Conservation (phyloP, 768 basidiomycete genomes). For the Boletales sp. region DNA sequence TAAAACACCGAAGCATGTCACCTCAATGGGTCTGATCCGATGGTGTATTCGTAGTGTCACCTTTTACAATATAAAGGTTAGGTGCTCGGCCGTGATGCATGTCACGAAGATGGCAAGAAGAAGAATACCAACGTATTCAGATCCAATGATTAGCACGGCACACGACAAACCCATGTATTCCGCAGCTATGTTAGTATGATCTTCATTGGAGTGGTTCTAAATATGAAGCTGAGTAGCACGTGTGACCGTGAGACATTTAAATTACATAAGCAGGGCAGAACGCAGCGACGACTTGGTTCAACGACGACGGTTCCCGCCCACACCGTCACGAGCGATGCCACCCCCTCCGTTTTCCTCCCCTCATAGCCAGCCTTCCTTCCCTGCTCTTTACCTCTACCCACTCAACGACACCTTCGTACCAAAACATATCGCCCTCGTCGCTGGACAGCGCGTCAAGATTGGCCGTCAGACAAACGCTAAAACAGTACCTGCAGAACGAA, state of each 20-base stretch:
- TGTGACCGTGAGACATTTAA: not conserved
- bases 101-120: no score
- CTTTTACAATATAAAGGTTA: no score
- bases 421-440: conserved; percentile 82
- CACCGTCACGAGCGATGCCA: conserved; percentile 26
- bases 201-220: no score
- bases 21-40: no score
- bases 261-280: conserved; percentile 11
- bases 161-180: no score
- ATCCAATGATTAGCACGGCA: no score
- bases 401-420: conserved; percentile 93
- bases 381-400: conserved; percentile 75
- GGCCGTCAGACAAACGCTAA: conserved; percentile 95
- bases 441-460: conserved; percentile 76
- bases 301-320: conserved; percentile 11
- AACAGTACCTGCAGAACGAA: conserved; percentile 87
- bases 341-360: conserved; percentile 32
- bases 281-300: conserved; percentile 11
- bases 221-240: not conserved
- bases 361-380: conserved; percentile 24
- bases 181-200: no score
- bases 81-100: no score
- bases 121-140: no score
- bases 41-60: no score
- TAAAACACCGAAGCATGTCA: no score